A percentile compares a stretch with the other conserved stretches of the same genome.
Conservation (phyloP, 2,329 filamentous ascomycete species). For the Clarireedia paspali region DNA sequence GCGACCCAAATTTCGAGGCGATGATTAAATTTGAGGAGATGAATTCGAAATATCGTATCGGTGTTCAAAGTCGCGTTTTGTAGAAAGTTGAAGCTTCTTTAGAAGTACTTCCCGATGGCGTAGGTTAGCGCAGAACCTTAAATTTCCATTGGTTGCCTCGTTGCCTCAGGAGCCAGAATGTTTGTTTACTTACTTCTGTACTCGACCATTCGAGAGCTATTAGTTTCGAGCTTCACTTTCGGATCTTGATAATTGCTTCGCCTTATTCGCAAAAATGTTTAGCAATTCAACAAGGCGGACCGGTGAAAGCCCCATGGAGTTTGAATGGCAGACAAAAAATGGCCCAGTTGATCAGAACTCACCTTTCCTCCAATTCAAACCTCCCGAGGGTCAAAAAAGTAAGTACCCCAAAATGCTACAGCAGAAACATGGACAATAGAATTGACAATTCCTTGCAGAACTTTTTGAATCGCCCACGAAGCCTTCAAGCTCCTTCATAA, state of each 20-base stretch:
- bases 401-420: constrained; percentile 6
- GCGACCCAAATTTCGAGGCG: neutral
- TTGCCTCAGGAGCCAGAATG: constrained; percentile 9
- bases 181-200: neutral
- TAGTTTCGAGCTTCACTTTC: neutral
- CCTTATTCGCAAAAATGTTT: constrained; percentile 14
- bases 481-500: constrained; percentile 33
- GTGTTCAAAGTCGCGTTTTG: neutral
- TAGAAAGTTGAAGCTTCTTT: neutral
- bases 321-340: constrained; percentile 51
- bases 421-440: neutral
- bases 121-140: constrained; percentile 10
- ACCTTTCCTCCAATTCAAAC: constrained; percentile 49
- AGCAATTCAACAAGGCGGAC: constrained; percentile 45
- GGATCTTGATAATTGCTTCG: neutral
- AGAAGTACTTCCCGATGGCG: neutral
- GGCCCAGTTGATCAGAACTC: constrained; percentile 52
- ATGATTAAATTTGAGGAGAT: neutral
- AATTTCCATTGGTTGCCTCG: constrained; percentile 10
- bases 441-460: neutral
- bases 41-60: neutral
- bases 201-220: neutral
- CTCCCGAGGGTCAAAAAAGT: constrained; percentile 23
- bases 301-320: constrained; percentile 57
- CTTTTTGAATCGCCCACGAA: constrained; percentile 32